Evolutionary conservation across 2,329 filamentous ascomycete genomes (phyloP), one percentile per base, ranked within the genome.

Genomic region (Fusarium guadeloupense): DNA sequence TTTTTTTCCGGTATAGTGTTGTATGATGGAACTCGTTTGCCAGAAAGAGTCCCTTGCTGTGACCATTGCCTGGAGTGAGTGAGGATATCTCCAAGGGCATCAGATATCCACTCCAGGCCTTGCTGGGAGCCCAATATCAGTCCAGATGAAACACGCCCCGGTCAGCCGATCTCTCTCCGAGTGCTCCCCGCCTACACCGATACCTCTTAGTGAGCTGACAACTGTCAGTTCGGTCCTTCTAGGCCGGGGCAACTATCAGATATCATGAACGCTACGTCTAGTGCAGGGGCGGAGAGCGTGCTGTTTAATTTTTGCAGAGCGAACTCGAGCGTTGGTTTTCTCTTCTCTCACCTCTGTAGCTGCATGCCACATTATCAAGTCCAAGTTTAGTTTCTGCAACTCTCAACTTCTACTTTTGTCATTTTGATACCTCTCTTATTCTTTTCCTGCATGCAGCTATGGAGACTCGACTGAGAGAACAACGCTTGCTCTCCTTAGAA

Each of bases 401-500:
- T 16, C 12, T 20, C 9, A 16, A 19, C 16, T 14, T 9, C 21
- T 4, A 12, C 13, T n/a, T 10, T 28, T 14, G 4, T n/a, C 14
- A 34, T 46, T 25, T 19, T 38, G 21, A 41, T 10, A n/a, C 7
- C 5, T 28, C 20, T 3, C n/a, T 25, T n/a, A 44, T 42, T 21
- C 13, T 51, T 42, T 30, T 12, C 16, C 19, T n/a, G 16, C 17
- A 38, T 38, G 25, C 20, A 23, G 9, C 8, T n/a, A 6, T 35
- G 16, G 14, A 19, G 20, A 28, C 17, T 25, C 23, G 16, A 3
- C n/a, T 4, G 12, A 33, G 40, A 20, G 35, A 9, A 16, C 41
- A 25, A 41, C 34, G 35, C 54, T 59, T 53, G 31, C 4, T 42
- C 46, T 40, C 56, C 41, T 31, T 34, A 25, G 12, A 38, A 43